These are phyloP conservation scores for Candolleomyces efflorescens DNA, from an alignment of 768 basidiomycete species.

Conservation along the genomic window DNA sequence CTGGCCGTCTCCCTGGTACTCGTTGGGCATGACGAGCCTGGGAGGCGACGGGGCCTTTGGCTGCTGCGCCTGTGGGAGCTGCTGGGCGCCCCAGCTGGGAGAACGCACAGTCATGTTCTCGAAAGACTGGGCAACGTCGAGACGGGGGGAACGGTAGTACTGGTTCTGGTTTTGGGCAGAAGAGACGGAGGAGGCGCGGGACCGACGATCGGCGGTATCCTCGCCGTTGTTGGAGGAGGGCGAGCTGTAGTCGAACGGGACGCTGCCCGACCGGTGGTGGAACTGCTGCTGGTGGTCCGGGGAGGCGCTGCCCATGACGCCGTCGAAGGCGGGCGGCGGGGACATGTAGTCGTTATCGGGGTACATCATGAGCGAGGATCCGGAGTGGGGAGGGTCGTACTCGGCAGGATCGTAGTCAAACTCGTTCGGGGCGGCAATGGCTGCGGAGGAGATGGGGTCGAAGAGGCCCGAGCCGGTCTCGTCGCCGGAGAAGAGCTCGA, in stretches of 20 bases:
- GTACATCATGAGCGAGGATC: constrained; percentile 53
- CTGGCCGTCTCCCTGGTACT: constrained; percentile 12
- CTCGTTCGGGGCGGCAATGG: constrained; percentile 15
- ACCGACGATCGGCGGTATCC: constrained; percentile 40
- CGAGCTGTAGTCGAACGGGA: constrained; percentile 58
- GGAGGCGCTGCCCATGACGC: constrained; percentile 4
- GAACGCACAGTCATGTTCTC: constrained; percentile 64
- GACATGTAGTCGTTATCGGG: constrained; percentile 45
- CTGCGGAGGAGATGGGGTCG: not conserved
- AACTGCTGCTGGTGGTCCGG: constrained; percentile 13
- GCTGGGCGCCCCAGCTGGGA: constrained; percentile 50
- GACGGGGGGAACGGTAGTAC: constrained; percentile 46
- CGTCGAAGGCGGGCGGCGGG: constrained; percentile 17
- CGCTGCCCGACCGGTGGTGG: constrained; percentile 21
- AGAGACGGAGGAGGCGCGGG: constrained; percentile 65
- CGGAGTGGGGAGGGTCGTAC: constrained; percentile 56
- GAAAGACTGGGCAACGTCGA: constrained; percentile 55
- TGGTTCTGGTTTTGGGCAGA: constrained; percentile 42
- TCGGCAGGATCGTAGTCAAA: constrained; percentile 70
- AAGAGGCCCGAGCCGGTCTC: constrained; percentile 25
- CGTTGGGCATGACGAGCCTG: constrained; percentile 50
- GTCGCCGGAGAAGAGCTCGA: constrained; percentile 48
- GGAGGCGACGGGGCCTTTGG: constrained; percentile 66
- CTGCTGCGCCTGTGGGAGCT: constrained; percentile 35
- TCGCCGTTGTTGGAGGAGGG: constrained; percentile 54